Percentiles rank a stretch among this genome's conserved stretches.
phyloP scores from a whole-genome alignment of 495 filamentous ascomycete species.

The Trichocladium uniseriatum region DNA sequence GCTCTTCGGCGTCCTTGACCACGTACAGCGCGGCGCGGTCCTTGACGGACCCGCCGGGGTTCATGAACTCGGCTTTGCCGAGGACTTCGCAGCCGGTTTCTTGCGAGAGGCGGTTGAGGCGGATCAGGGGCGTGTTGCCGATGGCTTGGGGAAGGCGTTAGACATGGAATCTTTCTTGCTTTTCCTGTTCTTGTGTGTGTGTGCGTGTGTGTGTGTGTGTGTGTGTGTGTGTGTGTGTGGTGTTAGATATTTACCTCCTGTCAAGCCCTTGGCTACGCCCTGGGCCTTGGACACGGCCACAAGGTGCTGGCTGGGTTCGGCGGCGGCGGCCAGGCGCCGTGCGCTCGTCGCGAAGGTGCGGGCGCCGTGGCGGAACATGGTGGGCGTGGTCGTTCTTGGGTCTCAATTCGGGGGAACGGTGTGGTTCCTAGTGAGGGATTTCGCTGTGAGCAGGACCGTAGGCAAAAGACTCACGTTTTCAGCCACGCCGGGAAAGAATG shows the following conservation, averaged over 20 bases:
- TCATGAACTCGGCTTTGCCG: constrained; percentile 97
- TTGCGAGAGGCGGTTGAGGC: constrained; percentile 76
- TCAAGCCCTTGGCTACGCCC: constrained; percentile 70
- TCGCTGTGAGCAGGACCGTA: not conserved
- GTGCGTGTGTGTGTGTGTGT: too few species aligned
- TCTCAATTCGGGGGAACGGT: not conserved
- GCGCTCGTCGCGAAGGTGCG: constrained; percentile 44
- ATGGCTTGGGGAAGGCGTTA: constrained; percentile 48
- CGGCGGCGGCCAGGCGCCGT: constrained; percentile 24
- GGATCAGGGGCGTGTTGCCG: constrained; percentile 93
- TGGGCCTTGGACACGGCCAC: constrained; percentile 67
- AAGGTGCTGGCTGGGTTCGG: constrained; percentile 29
- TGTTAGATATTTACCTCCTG: constrained; percentile 59
- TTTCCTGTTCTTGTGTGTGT: not conserved
- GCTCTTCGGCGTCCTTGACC: constrained; percentile 85
- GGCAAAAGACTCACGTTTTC: not conserved
- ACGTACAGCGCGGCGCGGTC: constrained; percentile 94
- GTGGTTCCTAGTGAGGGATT: not conserved
- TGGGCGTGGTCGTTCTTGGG: not conserved
- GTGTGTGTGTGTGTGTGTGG: too few species aligned
- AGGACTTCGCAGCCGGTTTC: constrained; percentile 91
- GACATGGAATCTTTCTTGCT: not conserved
- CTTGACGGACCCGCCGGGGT: constrained; percentile 93
- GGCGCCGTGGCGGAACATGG: constrained; percentile 45
- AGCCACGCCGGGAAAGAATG: not conserved